Conservation (phyloP, 164 flowering plant genomes). For the Aristolochia contorta region DNA sequence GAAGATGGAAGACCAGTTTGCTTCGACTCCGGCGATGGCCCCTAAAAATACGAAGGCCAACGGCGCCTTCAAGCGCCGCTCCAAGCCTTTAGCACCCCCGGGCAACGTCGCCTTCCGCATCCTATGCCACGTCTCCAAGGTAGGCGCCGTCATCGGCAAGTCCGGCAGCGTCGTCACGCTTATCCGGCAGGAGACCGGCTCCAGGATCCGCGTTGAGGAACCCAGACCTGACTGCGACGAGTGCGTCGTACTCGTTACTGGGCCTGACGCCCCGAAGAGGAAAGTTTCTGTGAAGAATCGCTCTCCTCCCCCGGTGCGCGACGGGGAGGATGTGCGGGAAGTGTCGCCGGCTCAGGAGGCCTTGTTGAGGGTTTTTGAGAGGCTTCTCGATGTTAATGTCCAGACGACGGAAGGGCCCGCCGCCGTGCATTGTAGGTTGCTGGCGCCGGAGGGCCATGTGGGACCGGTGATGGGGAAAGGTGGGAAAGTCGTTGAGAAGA, state of each 20-base stretch:
- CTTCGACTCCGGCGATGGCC: neutral
- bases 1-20: constrained; percentile 4
- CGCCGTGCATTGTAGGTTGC: constrained; percentile 48
- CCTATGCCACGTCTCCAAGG: constrained; percentile 56
- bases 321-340: constrained; percentile 12
- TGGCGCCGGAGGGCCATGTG: constrained; percentile 44
- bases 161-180: constrained; percentile 54
- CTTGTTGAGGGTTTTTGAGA: constrained; percentile 54
- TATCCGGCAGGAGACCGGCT: constrained; percentile 47
- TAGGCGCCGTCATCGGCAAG: constrained; percentile 80
- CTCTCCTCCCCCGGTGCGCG: neutral
- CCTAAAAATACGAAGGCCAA: constrained; percentile 2
- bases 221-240: constrained; percentile 32
- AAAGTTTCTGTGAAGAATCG: constrained; percentile 12
- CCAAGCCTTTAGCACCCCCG: constrained; percentile 25
- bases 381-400: constrained; percentile 55
- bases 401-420: constrained; percentile 34
- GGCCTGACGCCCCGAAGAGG: constrained; percentile 12
- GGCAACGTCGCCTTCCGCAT: constrained; percentile 56
- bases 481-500: constrained; percentile 59
- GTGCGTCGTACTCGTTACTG: constrained; percentile 43
- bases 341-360: constrained; percentile 62
- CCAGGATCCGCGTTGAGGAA: constrained; percentile 62
- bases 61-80: constrained; percentile 28
- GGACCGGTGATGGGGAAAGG: constrained; percentile 79